These are phyloP conservation scores for Cyberlindnera misumaiensis DNA, from an alignment of 805 yeast species.

Conservation along the genomic window DNA sequence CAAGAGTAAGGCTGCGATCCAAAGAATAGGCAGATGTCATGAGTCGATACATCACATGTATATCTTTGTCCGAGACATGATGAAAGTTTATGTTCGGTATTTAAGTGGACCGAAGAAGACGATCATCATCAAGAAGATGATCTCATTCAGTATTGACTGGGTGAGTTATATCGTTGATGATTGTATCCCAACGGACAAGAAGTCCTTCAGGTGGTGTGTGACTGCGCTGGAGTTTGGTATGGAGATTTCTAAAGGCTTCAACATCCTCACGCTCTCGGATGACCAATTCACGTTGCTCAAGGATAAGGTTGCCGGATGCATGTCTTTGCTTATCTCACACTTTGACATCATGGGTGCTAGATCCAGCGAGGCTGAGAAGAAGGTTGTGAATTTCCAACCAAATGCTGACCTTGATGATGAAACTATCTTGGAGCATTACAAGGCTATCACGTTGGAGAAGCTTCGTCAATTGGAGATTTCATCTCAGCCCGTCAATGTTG, in stretches of 20 bases:
- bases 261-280: slow-evolving; percentile 72
- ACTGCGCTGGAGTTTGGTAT: slow-evolving; percentile 92
- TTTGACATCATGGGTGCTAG: slow-evolving; percentile 98
- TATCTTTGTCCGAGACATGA: slow-evolving; percentile 74
- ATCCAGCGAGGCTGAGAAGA: slow-evolving; percentile 55
- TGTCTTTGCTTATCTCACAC: slow-evolving; percentile 88
- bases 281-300: slow-evolving; percentile 68
- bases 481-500: slow-evolving; percentile 41
- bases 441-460: slow-evolving; percentile 62
- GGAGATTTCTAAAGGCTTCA: slow-evolving; percentile 88
- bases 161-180: slow-evolving; percentile 89
- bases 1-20: slow-evolving; percentile 43
- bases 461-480: slow-evolving; percentile 56
- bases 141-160: slow-evolving; percentile 82
- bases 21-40: slow-evolving; percentile 57
- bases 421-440: slow-evolving; percentile 47
- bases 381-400: slow-evolving; percentile 34
- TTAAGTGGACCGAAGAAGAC: slow-evolving; percentile 63
- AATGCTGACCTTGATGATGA: slow-evolving; percentile 48
- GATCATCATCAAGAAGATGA: slow-evolving; percentile 60
- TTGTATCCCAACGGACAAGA: slow-evolving; percentile 85
- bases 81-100: slow-evolving; percentile 59
- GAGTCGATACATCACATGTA: slow-evolving; percentile 72
- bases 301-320: slow-evolving; percentile 85
- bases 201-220: slow-evolving; percentile 94